Conservation (phyloP, 805 yeast genomes). For the Clavispora vitiphila region DNA sequence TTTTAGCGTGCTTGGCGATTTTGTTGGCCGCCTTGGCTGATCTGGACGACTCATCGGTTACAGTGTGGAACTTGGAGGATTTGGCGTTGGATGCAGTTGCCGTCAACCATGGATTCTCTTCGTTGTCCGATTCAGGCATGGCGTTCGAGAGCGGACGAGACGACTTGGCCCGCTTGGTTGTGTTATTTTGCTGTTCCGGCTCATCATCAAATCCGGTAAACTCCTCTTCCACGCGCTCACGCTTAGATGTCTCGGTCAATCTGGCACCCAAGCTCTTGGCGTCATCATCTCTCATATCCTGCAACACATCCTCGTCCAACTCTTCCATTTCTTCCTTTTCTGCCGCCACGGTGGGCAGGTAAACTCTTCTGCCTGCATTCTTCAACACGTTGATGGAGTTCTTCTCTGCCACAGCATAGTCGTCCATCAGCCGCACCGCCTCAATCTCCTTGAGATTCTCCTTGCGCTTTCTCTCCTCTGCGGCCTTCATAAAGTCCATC, state of each 20-base stretch:
- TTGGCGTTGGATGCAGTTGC: constrained; percentile 14
- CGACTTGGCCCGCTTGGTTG: background rate
- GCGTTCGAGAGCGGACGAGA: background rate
- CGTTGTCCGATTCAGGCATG: constrained; percentile 8
- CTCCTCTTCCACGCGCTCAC: constrained; percentile 7
- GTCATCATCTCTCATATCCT: constrained; percentile 50
- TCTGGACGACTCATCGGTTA: constrained; percentile 35
- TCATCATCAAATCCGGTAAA: background rate
- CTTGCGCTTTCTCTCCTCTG: constrained; percentile 63
- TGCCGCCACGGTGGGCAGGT: constrained; percentile 58
- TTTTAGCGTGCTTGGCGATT: constrained; percentile 29
- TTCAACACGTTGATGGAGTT: constrained; percentile 44
- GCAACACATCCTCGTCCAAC: constrained; percentile 19
- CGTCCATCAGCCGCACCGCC: constrained; percentile 40
- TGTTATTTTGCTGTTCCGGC: background rate
- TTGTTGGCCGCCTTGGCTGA: constrained; percentile 37
- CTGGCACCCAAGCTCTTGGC: constrained; percentile 33
- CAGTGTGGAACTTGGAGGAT: constrained; percentile 25
- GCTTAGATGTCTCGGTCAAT: constrained; percentile 12
- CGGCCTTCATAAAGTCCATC: constrained; percentile 94
- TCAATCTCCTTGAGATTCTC: constrained; percentile 53
- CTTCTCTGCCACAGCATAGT: constrained; percentile 31
- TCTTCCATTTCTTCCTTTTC: constrained; percentile 28
- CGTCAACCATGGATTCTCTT: constrained; percentile 37
- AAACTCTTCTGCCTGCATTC: constrained; percentile 77